Conservation (phyloP, 2,329 filamentous ascomycete species). For the Didymellaceae sp. region DNA sequence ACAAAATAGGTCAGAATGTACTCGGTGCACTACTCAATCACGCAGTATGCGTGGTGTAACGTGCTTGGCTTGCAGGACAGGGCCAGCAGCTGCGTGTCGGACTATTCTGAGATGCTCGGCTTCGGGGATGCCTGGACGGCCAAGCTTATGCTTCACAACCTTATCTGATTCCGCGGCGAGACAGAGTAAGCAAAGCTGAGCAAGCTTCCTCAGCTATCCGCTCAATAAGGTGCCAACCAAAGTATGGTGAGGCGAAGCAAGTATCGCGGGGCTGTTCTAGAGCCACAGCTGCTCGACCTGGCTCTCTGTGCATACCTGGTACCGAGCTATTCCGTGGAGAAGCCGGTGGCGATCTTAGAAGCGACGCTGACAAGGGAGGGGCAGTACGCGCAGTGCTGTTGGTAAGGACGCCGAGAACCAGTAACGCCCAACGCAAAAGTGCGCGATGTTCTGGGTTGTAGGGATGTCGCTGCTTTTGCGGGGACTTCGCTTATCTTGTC, state of each 20-base stretch:
- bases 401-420: not conserved
- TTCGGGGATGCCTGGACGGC: not conserved
- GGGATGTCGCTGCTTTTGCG: slow-evolving; percentile 10
- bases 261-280: slow-evolving; percentile 23
- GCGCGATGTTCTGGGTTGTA: slow-evolving; percentile 1
- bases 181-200: slow-evolving; percentile 1
- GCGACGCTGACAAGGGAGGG: not conserved
- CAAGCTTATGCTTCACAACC: slow-evolving; percentile 2
- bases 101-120: slow-evolving; percentile 14
- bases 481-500: slow-evolving; percentile 11
- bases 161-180: not conserved
- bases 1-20: not conserved
- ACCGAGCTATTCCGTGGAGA: not conserved
- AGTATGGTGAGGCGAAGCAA: slow-evolving; percentile 17
- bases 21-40: no score
- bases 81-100: not conserved
- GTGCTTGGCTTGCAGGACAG: slow-evolving; percentile 3
- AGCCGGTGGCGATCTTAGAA: not conserved
- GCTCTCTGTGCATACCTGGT: not conserved
- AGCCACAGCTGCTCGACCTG: slow-evolving; percentile 23
- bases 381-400: not conserved
- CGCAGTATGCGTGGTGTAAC: not conserved
- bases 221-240: not conserved
- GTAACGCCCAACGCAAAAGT: not conserved
- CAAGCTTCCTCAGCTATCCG: not conserved